Conservation (phyloP, 2,329 filamentous ascomycete genomes). For the Xylariaceae sp. region DNA sequence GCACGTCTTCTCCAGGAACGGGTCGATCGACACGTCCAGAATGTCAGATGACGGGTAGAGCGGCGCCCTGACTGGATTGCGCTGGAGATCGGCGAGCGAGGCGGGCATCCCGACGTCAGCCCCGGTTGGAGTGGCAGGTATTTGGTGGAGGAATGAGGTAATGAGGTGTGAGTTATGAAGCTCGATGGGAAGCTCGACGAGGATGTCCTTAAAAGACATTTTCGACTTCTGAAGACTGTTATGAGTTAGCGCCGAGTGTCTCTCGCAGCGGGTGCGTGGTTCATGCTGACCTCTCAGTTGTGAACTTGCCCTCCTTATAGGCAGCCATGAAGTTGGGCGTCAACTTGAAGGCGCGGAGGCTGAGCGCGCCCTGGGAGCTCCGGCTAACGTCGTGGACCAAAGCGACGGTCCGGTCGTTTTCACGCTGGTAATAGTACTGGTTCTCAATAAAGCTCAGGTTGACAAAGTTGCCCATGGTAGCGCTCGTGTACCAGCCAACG, state of each 20-base stretch:
- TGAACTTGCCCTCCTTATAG: constrained; percentile 97
- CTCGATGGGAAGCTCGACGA: constrained; percentile 80
- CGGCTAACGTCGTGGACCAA: constrained; percentile 93
- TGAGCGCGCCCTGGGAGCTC: constrained; percentile 85
- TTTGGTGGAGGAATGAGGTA: constrained; percentile 89
- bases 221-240: constrained; percentile 89
- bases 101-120: constrained; percentile 67
- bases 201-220: constrained; percentile 86
- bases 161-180: constrained; percentile 97
- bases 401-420: constrained; percentile 81
- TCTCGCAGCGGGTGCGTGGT: neutral
- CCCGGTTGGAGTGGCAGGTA: constrained; percentile 60
- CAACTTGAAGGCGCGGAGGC: constrained; percentile 83
- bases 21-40: constrained; percentile 89
- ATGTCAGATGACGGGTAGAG: constrained; percentile 84
- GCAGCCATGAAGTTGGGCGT: constrained; percentile 82
- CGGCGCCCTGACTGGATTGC: constrained; percentile 53
- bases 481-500: constrained; percentile 97
- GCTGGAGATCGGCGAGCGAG: constrained; percentile 70
- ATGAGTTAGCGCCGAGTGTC: constrained; percentile 15
- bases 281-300: constrained; percentile 71
- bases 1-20: constrained; percentile 96
- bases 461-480: constrained; percentile 97
- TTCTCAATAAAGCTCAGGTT: constrained; percentile 95
- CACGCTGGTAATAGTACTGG: constrained; percentile 94